phyloP scores from a whole-genome alignment of 208 protist genomes.

The Naegleria lovaniensis region DNA sequence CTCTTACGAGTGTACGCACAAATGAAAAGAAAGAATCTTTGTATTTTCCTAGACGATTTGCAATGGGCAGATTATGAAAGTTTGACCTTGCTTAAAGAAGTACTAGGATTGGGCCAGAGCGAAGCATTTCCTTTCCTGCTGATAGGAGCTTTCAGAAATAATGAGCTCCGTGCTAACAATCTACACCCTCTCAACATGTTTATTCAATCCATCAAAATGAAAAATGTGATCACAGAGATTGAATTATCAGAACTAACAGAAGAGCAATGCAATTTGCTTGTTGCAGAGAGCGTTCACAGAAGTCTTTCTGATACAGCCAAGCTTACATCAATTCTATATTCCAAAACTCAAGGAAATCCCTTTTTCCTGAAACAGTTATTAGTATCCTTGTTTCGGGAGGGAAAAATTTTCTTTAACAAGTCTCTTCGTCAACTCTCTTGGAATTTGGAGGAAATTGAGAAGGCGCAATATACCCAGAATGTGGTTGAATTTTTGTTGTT shows the following conservation, averaged over 20 bases:
- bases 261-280: background rate
- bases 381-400: background rate
- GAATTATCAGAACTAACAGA: background rate
- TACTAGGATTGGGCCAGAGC: background rate
- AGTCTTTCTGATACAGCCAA: background rate
- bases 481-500: background rate
- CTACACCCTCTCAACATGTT: background rate
- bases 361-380: background rate
- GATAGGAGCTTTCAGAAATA: conserved; percentile 3
- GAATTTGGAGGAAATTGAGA: background rate
- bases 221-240: background rate
- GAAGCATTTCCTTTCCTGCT: background rate
- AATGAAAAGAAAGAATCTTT: background rate
- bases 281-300: background rate
- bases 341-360: background rate
- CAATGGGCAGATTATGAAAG: background rate
- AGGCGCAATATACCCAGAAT: background rate
- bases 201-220: background rate
- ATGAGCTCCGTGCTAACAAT: background rate
- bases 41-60: conserved; percentile 1
- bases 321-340: background rate
- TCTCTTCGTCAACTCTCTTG: background rate
- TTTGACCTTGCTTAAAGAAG: background rate
- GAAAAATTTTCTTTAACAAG: background rate
- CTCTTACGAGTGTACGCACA: background rate